Percentiles rank a stretch among this genome's conserved stretches.
Conservation (phyloP, 2,329 filamentous ascomycete species). For the Fusarium sambucinum region DNA sequence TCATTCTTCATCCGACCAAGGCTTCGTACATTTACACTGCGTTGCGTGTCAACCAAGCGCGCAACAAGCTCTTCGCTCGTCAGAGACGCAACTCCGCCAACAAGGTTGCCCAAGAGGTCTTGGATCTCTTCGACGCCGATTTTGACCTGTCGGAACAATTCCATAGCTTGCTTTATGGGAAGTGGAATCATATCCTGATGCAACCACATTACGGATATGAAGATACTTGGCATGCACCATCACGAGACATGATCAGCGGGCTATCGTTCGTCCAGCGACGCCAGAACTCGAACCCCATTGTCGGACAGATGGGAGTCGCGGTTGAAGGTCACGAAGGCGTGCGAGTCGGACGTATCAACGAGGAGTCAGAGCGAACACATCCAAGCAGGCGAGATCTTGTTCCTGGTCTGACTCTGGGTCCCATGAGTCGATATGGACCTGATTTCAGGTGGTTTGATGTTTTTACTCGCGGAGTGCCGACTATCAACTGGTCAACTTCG, state of each 20-base stretch:
- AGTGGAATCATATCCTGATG: constrained; percentile 68
- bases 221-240: constrained; percentile 68
- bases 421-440: constrained; percentile 70
- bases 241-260: constrained; percentile 67
- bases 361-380: constrained; percentile 65
- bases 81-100: constrained; percentile 69
- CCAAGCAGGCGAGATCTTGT: constrained; percentile 59
- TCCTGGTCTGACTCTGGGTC: constrained; percentile 69
- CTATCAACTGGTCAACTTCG: constrained; percentile 65
- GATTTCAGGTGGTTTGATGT: constrained; percentile 71
- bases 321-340: constrained; percentile 75
- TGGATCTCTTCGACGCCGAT: constrained; percentile 64
- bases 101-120: constrained; percentile 57
- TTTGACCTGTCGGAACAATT: constrained; percentile 63
- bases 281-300: constrained; percentile 63
- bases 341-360: constrained; percentile 57
- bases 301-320: constrained; percentile 73
- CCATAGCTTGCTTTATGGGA: constrained; percentile 62
- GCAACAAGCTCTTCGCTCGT: constrained; percentile 63
- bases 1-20: constrained; percentile 68
- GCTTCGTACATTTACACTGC: constrained; percentile 64
- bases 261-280: constrained; percentile 64
- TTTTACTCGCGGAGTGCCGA: constrained; percentile 67
- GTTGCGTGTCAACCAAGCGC: constrained; percentile 57
- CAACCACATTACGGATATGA: constrained; percentile 62